Evolutionary conservation across 163 green algal species (phyloP), one percentile per base, ranked within the genome.

Genomic region (Scenedesmus sp.): DNA sequence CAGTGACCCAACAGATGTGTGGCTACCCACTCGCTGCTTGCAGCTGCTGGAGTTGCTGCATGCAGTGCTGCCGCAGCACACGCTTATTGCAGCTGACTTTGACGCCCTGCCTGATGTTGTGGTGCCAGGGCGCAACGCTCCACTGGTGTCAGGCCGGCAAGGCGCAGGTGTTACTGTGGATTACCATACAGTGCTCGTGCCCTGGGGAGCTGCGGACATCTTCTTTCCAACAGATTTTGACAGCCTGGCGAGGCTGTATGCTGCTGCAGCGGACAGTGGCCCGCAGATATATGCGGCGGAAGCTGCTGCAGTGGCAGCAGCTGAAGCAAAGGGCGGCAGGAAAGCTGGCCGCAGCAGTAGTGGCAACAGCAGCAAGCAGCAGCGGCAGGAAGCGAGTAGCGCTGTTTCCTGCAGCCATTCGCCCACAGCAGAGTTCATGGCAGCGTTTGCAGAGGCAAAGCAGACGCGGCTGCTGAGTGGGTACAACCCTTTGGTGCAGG

Each of bases 201-300:
- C 95, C 1, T 94, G 92, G 82, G 97, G 97, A 18, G 92, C 77
- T 6, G 96, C 97, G 13, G 98, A 99, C 92, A 99, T 99, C 56
- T 99, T 99, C 93, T 99, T 99, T 92, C 98, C 98, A 0, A 99
- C 97, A 20, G 94, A 99, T 86, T 99, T 99, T 93, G 83, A 94
- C 0, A 91, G 96, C 55, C 91, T 99, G 15, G 86, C 82, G 15
- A 15, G 23, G 66, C 91, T 99, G 82, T 98, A 98, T 0, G 23
- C 88, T 8, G 89, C 94, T 9, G 91, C 88, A 77, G 70, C 52
- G 7, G 26, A 10, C 4, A 20, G 7, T 16, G 62, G n/a, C 15
- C 54, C 70, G 70, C 52, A 15, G 82, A 34, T 81, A 55, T 10
- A 56, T 26, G 82, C 89, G 73, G 82, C 82, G 20, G 82, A 18